Base-by-base conservation (phyloP, 805 yeast genomes). In the Candida adriatica region DNA sequence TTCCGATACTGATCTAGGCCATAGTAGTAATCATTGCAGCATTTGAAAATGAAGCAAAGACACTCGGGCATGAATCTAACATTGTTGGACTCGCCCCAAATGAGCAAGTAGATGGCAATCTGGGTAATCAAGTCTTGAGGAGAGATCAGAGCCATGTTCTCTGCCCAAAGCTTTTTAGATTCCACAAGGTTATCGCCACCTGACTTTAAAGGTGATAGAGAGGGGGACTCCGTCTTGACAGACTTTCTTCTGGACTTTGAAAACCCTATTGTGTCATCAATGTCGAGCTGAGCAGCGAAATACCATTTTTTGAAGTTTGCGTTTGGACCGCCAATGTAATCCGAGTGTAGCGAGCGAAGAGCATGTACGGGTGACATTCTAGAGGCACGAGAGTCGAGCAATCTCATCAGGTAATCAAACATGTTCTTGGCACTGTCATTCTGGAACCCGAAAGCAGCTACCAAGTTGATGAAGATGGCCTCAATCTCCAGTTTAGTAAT, bases 71-170 rank as follows among this genome's bases (percentile, higher is more conserved):
- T 78, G 46, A 82, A 86, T 40, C 96, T 65, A 3, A 86, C 51
- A 45, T 84, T 87, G 48, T 82, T 84, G 0, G 95, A 86, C 51
- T 86, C 96, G 1, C 95, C 94, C 96, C 96, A 86, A 40, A 84
- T 72, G 34, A 83, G 53, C 9, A 86, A 62, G 48, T 77, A 87
- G 6, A 86, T 55, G 0, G 83, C 74, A 13, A 86, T 42, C 41
- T 86, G 95, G 11, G 66, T 58, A 4, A 75, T 61, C 35, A 76
- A 66, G 34, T 77, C 83, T 17, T 62, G 59, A 2, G 79, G 65
- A 0, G 71, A 51, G 27, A 72, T 58, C 1, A 60, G 48, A 18
- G 61, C 61, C 79, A 76, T 72, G 19, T 66, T 68, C 5, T 48
- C 46, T 6, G 56, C 51, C 86, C 83, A 75, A 26, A 64, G 61